A percentile compares a stretch with the other conserved stretches of the same genome.
Evolutionary conservation across 208 protist species (phyloP).

Genomic region (Trypanosoma theileri): DNA sequence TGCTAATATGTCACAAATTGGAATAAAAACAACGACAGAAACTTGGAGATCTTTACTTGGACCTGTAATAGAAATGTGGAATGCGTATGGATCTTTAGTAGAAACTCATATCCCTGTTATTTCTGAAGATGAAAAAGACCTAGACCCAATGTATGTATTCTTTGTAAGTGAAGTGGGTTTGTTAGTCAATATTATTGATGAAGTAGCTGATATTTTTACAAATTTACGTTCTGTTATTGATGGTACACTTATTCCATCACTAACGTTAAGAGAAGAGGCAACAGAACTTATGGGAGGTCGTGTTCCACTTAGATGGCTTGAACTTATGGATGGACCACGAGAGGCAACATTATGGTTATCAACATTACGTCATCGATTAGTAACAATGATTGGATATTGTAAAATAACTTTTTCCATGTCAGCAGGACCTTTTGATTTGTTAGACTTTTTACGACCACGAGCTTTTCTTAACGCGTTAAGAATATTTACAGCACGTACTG

Average conservation of each 20-base stretch:
- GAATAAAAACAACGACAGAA: constrained; percentile 57
- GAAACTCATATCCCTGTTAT: constrained; percentile 9
- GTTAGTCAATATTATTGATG: constrained; percentile 55
- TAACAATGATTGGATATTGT: constrained; percentile 36
- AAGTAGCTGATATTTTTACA: constrained; percentile 64
- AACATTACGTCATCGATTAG: constrained; percentile 64
- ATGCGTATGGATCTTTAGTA: constrained; percentile 36
- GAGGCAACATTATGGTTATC: constrained; percentile 83
- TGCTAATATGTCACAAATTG: constrained; percentile 12
- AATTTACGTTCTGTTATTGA: constrained; percentile 74
- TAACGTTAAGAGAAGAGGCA: constrained; percentile 63
- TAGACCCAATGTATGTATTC: constrained; percentile 90
- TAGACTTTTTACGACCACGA: constrained; percentile 87
- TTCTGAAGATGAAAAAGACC: constrained; percentile 28
- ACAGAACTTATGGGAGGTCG: constrained; percentile 76
- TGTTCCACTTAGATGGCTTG: constrained; percentile 86
- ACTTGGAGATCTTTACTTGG: constrained; percentile 75
- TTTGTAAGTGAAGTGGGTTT: constrained; percentile 87
- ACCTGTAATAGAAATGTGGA: constrained; percentile 88
- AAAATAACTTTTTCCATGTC: constrained; percentile 47
- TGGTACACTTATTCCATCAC: constrained; percentile 83
- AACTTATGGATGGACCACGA: constrained; percentile 82
- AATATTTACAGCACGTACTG: constrained; percentile 89
- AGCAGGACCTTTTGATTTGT: constrained; percentile 63
- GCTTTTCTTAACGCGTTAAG: constrained; percentile 96